Base-by-base conservation (phyloP, 1,284 basidiomycete species). In the Ganoderma meredithae region DNA sequence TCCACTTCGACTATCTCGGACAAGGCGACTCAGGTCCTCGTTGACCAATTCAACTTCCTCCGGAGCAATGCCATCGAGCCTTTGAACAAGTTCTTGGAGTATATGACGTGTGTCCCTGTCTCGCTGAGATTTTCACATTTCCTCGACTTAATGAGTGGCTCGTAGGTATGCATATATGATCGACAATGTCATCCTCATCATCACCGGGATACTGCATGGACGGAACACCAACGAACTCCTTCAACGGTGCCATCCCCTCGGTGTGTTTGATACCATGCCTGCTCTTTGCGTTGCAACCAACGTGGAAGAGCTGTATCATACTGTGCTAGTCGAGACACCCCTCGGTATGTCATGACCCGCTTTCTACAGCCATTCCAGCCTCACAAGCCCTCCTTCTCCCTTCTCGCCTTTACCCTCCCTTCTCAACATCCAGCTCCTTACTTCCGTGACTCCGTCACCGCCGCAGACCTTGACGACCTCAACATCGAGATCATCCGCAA, bases 401-500 rank as follows among this genome's bases (percentile, higher is more conserved):
- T 17, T 8, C 27, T 31, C 17, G 6, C n/a, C 25, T 36, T 17
- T 31, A 31, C 15, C 53, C 53, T 36, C 31, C 36, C 64, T 17
- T 63, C 68, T 13, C 13, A 63, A 36, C 68, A 59, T 70, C 15
- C 71, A 97, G 97, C 98, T 0, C 95, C 96, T 4, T 99, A 99
- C 84, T 99, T 99, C 88, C 91, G 95, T 44, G 93, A 96, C 76
- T 98, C 97, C 80, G 87, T 99, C 58, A 94, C 96, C 31, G 97
- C 97, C 9, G 90, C 95, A 41, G 98, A 99, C 79, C 89, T 99
- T 49, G 98, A 99, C 79, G 98, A 99, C 80, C 90, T 99, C 72
- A 99, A 99, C 85, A 99, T 99, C 76, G 98, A 99, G 84, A 99
- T 99, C 82, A 97, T 99, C 81, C 95, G 98, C 60, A 99, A 99